Base-by-base conservation (phyloP, 1,284 basidiomycete species). In the Cryptococcus wingfieldii region DNA sequence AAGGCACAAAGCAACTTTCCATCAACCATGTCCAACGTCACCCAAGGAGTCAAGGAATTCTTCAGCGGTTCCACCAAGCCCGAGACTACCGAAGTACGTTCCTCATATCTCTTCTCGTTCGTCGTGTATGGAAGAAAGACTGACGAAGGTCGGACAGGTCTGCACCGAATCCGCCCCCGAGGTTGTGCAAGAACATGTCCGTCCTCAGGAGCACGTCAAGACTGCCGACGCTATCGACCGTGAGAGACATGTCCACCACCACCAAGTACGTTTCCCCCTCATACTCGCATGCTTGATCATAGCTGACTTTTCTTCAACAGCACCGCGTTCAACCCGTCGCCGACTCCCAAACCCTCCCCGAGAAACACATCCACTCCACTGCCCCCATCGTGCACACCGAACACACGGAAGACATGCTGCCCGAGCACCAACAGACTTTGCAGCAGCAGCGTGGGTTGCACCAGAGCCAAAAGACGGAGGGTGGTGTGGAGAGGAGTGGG, bases 291-390 rank as follows among this genome's bases (percentile, higher is more conserved):
- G 13, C 19, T 23, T 37, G 38, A 19, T 50, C 25, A 34, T 14
- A 42, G 18, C 54, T 60, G 48, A 59, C 56, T 39, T n/a, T 47
- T 51, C 56, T 39, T 39, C 53, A 14, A 13, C 18, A 73, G 65
- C 74, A 76, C 71, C 74, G 74, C 55, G 64, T 77, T 50, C 74
- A 76, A 63, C 75, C 75, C 49, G 64, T 77, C 47, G 60, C 58
- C 42, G 60, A 71, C 67, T 51, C 68, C 37, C 66, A 71, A 61
- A 55, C 55, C 27, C 63, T 72, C 46, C 59, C 63, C 38, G 70
- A 68, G 38, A 56, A 76, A 64, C 73, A 76, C 56, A 57, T 71
- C 55, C 43, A 66, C 51, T 59, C 62, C 38, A 61, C 65, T 48
- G 65, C 65, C 18, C 64, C 68, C 48, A 64, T 66, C 41, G 60